Base-by-base conservation (phyloP, 2,329 filamentous ascomycete species). In the Epichloe amarillans region DNA sequence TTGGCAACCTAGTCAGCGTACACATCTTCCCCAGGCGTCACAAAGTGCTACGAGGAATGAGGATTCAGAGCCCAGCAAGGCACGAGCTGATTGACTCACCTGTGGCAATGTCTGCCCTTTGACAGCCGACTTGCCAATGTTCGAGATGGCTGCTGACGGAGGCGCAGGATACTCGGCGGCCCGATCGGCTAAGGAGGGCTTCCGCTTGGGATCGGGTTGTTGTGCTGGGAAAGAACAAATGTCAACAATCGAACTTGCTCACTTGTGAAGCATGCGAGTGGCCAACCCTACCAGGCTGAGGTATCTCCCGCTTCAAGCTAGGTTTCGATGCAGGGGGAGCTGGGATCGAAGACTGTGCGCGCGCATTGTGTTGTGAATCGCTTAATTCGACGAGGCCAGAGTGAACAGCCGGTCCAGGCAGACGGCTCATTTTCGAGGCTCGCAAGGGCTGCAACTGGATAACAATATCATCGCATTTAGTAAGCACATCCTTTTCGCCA, bases 301-400 rank as follows among this genome's bases (percentile, higher is more conserved):
- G 68, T 12, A 69, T 65, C 50, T 70, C 70, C 56, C 80, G 75
- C 66, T 83, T 83, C 53, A 75, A 51, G 12, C 66, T 68, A 14
- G 43, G 23, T 53, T 71, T 70, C 19, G 56, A 49, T 5, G 59
- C 51, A n/a, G 70, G 62, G 62, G 69, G 66, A 36, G 70, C 66
- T 49, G 68, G 68, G 38, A 68, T 68, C 0, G 70, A 62, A 2
- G 66, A 62, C 47, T 73, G 73, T 11, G 66, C 62, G 47, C 79
- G 74, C 42, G 72, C 64, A 61, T 84, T 83, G 64, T 68, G 71
- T 59, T 83, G 77, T n/a, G 79, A 81, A 7, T 81, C 76, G 59
- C 69, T 73, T 56, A 79, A 74, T 59, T 82, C 79, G 10, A 71
- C 64, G 15, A 82, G 70, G 12, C 55, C 58, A 52, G 56, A 53